Evolutionary conservation across 192 early-diverging fungal genomes (phyloP), one percentile per base, ranked within the genome.

Genomic region (Helicostylum pulchrum): DNA sequence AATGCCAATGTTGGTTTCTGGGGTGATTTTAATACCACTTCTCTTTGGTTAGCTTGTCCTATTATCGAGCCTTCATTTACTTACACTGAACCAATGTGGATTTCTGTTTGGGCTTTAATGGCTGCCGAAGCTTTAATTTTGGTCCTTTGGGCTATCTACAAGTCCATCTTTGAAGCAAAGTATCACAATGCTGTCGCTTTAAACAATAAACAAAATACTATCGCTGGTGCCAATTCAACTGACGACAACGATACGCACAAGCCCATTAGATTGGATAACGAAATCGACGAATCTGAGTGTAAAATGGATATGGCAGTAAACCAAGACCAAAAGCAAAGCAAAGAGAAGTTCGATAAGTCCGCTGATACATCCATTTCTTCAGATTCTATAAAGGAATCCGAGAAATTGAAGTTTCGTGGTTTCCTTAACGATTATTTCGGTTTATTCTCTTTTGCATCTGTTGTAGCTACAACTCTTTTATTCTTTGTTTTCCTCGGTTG

Each of bases 401-500:
- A 80, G 15, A 49, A 61, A 42, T 42, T 87, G 55, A 70, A 75
- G 11, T 81, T 91, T 68, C 82, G 79, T 68, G 91, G 91, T 7
- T 92, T 83, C 73, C 65, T 77, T 30, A 73, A 72, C 51, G 80
- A 85, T 67, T 45, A 61, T 14, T 64, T 83, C 44, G 91, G 91
- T 15, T 64, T 63, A 21, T 57, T 79, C n/a, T 73, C 83, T 3
- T 76, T 76, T 55, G 66, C 68, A 42, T 80, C 82, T 23, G 76
- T 77, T 14, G 62, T 85, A 26, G 39, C 80, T 19, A 80, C 80
- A 11, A 87, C 86, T 8, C 65, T 87, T 23, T 76, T 81, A 17
- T 92, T 84, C 78, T 65, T 92, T n/a, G 77, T 84, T 9, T 78
- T 89, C 52, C 68, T 93, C 36, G 79, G 74, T n/a, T 70, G 86